Conservation (phyloP, 1,284 basidiomycete genomes). For the Microbotryomycetes sp. region DNA sequence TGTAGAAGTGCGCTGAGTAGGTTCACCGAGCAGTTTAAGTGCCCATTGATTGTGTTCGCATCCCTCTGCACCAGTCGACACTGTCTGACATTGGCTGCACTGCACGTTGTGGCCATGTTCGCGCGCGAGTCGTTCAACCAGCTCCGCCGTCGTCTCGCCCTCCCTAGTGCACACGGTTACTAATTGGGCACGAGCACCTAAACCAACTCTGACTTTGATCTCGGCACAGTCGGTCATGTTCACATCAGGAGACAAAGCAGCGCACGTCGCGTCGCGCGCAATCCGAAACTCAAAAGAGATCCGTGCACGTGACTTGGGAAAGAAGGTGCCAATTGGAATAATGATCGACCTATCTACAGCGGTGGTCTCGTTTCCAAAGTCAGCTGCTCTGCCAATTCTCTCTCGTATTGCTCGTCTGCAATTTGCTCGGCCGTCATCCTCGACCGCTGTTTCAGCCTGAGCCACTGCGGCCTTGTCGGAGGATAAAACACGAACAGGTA, state of each 20-base stretch:
- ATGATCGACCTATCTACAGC: neutral
- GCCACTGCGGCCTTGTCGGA: neutral
- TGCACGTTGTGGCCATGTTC: neutral
- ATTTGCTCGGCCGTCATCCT: slow-evolving; percentile 12
- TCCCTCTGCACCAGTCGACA: too few species aligned
- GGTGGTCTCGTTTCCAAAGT: neutral
- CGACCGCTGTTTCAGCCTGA: neutral
- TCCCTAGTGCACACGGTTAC: too few species aligned
- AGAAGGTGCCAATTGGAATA: too few species aligned
- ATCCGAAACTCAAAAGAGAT: neutral
- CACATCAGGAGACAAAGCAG: neutral
- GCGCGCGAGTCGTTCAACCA: neutral
- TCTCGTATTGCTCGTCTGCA: slow-evolving; percentile 16
- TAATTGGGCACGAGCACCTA: too few species aligned
- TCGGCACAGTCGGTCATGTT: neutral
- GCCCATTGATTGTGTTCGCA: too few species aligned
- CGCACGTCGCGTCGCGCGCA: neutral
- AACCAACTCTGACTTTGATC: too few species aligned
- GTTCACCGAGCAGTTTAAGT: too few species aligned
- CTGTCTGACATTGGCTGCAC: too few species aligned
- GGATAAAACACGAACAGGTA: slow-evolving; percentile 27
- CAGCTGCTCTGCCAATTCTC: slow-evolving; percentile 1
- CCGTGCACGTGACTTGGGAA: neutral
- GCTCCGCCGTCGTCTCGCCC: too few species aligned
- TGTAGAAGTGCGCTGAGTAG: too few species aligned